Evolutionary conservation across 345 rosid genomes (phyloP).

Genomic region (Lumnitzera littorea): DNA sequence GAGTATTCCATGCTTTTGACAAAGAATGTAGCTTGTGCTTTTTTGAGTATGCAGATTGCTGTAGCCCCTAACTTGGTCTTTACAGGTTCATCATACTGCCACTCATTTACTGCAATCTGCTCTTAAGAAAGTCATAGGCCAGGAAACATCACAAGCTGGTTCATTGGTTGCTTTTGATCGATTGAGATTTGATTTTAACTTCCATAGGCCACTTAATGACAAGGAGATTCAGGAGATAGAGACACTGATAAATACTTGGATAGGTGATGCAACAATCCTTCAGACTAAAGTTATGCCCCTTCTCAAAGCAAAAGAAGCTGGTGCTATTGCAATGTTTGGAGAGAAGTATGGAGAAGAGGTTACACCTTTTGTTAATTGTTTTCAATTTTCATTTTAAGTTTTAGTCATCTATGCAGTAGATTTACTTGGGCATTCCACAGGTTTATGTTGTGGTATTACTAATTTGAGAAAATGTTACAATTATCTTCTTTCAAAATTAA

Average conservation of each 20-base stretch:
- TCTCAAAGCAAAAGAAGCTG: conserved; percentile 70
- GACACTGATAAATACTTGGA: conserved; percentile 71
- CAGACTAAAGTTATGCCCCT: conserved; percentile 82
- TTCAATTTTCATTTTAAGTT: conserved; percentile 1
- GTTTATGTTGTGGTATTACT: too few relatives aligned
- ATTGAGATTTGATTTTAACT: conserved; percentile 92
- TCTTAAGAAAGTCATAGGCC: conserved; percentile 74
- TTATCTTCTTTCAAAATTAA: too few relatives aligned
- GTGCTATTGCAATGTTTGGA: conserved; percentile 98
- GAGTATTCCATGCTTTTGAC: too few relatives aligned
- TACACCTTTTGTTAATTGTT: conserved; percentile 7
- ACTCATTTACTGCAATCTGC: conserved; percentile 95
- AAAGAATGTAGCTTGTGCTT: too few relatives aligned
- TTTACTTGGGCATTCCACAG: background rate
- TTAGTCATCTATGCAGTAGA: background rate
- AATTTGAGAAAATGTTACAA: too few relatives aligned
- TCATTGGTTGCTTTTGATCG: conserved; percentile 95
- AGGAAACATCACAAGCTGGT: conserved; percentile 96
- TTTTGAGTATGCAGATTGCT: background rate
- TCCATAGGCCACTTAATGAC: conserved; percentile 58
- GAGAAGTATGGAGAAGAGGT: conserved; percentile 95
- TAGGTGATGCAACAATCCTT: conserved; percentile 64
- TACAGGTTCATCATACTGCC: conserved; percentile 96
- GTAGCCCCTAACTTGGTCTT: background rate
- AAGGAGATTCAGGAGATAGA: conserved; percentile 72